Conservation (phyloP, 1,139 yeast species). For the Pichia sp. region DNA sequence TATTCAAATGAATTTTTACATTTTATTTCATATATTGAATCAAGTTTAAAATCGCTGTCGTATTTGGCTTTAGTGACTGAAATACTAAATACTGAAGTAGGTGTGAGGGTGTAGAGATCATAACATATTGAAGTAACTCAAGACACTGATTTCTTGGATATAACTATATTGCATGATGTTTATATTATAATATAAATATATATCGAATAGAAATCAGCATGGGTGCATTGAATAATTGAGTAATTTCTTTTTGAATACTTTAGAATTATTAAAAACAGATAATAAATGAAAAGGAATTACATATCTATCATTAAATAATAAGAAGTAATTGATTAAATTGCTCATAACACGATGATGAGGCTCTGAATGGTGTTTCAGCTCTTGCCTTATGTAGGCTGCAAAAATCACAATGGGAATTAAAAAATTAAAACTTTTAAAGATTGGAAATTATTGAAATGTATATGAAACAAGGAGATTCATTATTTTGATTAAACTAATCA, state of each 20-base stretch:
- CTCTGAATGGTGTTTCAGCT: constrained; percentile 1
- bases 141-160: not conserved
- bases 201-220: constrained; percentile 12
- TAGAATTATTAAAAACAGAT: not conserved
- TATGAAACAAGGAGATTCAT: not conserved
- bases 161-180: too few relatives aligned
- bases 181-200: not conserved
- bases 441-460: not conserved
- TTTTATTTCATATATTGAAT: not conserved
- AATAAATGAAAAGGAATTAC: not conserved
- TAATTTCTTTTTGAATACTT: not conserved
- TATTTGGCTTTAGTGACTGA: not conserved
- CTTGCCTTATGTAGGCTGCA: constrained; percentile 12
- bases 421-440: not conserved
- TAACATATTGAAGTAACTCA: not conserved
- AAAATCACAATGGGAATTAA: constrained; percentile 2
- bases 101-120: not conserved
- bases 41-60: not conserved
- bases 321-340: not conserved
- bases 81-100: not conserved
- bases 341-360: constrained; percentile 10
- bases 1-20: not conserved
- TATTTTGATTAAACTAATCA: not conserved
- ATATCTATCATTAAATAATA: not conserved
- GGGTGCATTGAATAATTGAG: constrained; percentile 13